Conservation (phyloP, 768 basidiomycete genomes). For the Lyophyllum decastes region DNA sequence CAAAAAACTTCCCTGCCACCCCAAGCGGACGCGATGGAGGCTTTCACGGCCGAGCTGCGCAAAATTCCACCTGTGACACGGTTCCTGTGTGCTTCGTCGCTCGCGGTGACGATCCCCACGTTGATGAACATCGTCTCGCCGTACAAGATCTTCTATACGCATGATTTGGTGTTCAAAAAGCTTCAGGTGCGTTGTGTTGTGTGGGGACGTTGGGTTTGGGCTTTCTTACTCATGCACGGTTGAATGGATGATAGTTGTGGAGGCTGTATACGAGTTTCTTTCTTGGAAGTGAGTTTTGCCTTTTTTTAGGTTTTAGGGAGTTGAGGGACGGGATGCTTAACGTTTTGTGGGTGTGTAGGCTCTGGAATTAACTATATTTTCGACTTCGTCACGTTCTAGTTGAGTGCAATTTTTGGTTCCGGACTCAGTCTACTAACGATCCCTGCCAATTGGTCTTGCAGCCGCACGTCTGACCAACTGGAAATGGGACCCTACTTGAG, state of each 20-base stretch:
- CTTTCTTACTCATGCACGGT: not conserved
- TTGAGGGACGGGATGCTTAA: not conserved
- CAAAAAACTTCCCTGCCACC: no score
- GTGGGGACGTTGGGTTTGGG: not conserved
- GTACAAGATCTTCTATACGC: slow-evolving; percentile 58
- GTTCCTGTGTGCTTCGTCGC: slow-evolving; percentile 59
- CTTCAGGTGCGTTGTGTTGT: slow-evolving; percentile 50
- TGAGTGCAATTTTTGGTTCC: slow-evolving; percentile 14
- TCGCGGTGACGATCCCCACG: slow-evolving; percentile 60
- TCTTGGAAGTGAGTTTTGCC: slow-evolving; percentile 57
- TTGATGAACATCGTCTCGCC: slow-evolving; percentile 53
- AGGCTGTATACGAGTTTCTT: slow-evolving; percentile 75
- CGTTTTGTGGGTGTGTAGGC: slow-evolving; percentile 26
- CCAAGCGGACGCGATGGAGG: slow-evolving; percentile 35
- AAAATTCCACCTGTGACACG: slow-evolving; percentile 88
- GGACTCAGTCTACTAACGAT: not conserved
- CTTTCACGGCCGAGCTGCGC: slow-evolving; percentile 58
- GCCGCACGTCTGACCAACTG: slow-evolving; percentile 64
- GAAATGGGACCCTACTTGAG: slow-evolving; percentile 60
- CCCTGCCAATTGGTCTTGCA: slow-evolving; percentile 26
- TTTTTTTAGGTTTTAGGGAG: not conserved
- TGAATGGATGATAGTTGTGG: slow-evolving; percentile 58
- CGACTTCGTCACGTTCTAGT: slow-evolving; percentile 76
- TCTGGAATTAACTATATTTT: slow-evolving; percentile 60
- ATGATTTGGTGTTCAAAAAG: slow-evolving; percentile 39